A percentile compares a stretch with the other conserved stretches of the same genome.
Conservation (phyloP, 352 stramenopile species). For the Pythium chondricola region DNA sequence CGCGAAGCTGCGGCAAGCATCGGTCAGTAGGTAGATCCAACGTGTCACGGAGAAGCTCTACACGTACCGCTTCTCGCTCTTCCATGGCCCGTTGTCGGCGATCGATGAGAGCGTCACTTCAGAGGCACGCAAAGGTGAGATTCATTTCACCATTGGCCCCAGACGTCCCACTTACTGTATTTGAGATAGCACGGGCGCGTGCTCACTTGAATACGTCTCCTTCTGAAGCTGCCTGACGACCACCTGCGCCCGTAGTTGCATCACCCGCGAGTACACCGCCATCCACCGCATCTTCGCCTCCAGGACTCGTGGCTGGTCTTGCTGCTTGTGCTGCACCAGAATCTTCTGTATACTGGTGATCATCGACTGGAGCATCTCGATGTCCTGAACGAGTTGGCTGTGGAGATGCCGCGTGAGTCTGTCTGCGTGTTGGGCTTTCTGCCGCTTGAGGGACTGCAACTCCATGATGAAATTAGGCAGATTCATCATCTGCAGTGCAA, state of each 20-base stretch:
- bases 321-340: slow-evolving; percentile 26
- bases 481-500: slow-evolving; percentile 23
- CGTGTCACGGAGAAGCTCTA: background rate
- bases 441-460: slow-evolving; percentile 15
- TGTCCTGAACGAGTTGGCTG: slow-evolving; percentile 15
- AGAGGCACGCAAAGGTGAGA: background rate
- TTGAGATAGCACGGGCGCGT: slow-evolving; percentile 12
- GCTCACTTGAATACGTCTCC: slow-evolving; percentile 26
- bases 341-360: slow-evolving; percentile 12
- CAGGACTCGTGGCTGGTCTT: slow-evolving; percentile 26
- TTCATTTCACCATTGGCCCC: background rate
- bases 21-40: background rate
- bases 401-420: slow-evolving; percentile 8
- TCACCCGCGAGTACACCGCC: slow-evolving; percentile 17
- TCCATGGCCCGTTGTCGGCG: background rate
- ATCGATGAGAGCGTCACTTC: background rate
- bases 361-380: slow-evolving; percentile 22
- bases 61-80: slow-evolving; percentile 10
- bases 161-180: slow-evolving; percentile 20
- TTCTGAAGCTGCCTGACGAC: slow-evolving; percentile 23
- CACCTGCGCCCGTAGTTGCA: slow-evolving; percentile 24
- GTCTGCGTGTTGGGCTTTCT: slow-evolving; percentile 7
- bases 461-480: slow-evolving; percentile 31
- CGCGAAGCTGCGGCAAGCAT: slow-evolving; percentile 18
- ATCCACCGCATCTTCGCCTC: slow-evolving; percentile 28